Evolutionary conservation across 1,284 basidiomycete genomes (phyloP).

Genomic region (Leucoagaricus sp.): DNA sequence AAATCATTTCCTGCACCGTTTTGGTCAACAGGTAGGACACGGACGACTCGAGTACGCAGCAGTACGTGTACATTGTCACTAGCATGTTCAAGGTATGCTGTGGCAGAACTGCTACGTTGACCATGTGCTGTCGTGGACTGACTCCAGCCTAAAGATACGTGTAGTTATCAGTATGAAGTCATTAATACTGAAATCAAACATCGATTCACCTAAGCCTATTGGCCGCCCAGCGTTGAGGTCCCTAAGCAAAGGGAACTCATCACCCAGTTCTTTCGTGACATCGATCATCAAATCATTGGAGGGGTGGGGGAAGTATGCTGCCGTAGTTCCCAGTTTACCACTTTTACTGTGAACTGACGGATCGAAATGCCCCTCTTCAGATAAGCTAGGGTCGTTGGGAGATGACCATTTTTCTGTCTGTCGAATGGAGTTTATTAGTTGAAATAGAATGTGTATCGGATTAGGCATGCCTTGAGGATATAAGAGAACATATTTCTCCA

Average conservation of each 20-base stretch:
- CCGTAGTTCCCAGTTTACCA: constrained; percentile 8
- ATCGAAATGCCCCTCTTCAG: constrained; percentile 10
- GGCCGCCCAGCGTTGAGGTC: constrained; percentile 32
- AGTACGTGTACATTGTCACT: constrained; percentile 42
- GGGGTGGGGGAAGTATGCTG: neutral
- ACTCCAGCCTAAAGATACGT: constrained; percentile 32
- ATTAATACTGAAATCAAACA: constrained; percentile 2
- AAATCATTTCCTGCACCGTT: neutral
- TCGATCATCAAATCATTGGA: constrained; percentile 4
- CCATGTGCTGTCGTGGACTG: constrained; percentile 32
- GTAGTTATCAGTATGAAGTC: neutral
- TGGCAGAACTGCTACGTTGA: constrained; percentile 32
- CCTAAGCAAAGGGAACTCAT: constrained; percentile 28
- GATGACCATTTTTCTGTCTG: constrained; percentile 2
- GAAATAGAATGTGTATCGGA: neutral
- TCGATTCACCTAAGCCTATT: constrained; percentile 27
- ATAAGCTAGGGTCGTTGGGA: neutral
- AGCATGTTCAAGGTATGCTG: constrained; percentile 34
- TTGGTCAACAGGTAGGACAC: constrained; percentile 26
- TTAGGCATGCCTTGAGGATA: neutral
- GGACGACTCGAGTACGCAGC: constrained; percentile 38
- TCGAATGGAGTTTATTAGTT: neutral
- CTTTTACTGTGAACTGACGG: constrained; percentile 8
- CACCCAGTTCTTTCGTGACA: constrained; percentile 2
- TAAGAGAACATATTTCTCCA: constrained; percentile 2